A percentile compares a stretch with the other conserved stretches of the same genome.
These are phyloP conservation scores for Pichia pseudocactophila DNA, from an alignment of 805 yeast species.

Conservation along the genomic window DNA sequence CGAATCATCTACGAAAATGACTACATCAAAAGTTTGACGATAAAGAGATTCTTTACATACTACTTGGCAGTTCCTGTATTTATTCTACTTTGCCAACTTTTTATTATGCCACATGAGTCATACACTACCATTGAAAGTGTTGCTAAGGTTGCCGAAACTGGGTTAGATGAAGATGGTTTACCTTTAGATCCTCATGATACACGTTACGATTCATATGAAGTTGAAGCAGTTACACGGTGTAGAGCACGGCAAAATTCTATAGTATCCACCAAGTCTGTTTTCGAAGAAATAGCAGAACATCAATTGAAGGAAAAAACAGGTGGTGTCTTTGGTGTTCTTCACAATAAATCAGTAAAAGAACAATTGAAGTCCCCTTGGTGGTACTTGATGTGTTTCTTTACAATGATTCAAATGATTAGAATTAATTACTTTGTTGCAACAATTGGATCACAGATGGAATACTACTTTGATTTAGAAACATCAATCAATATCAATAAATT, in stretches of 20 bases:
- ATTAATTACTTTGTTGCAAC: conserved; percentile 92
- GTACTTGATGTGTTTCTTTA: conserved; percentile 62
- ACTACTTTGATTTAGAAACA: conserved; percentile 42
- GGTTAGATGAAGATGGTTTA: conserved; percentile 61
- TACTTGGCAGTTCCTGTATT: conserved; percentile 73
- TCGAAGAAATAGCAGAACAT: conserved; percentile 58
- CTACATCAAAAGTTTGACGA: conserved; percentile 30
- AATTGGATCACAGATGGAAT: conserved; percentile 71
- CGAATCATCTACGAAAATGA: conserved; percentile 50
- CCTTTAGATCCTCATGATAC: conserved; percentile 41
- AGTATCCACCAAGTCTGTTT: conserved; percentile 41
- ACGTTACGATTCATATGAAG: conserved; percentile 18
- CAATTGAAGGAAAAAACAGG: conserved; percentile 45
- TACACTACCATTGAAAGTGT: conserved; percentile 64
- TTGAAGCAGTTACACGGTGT: conserved; percentile 11
- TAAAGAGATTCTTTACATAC: conserved; percentile 52
- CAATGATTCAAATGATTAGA: conserved; percentile 83
- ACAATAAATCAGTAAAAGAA: conserved; percentile 37
- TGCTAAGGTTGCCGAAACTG: conserved; percentile 63
- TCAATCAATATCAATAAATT: conserved; percentile 60
- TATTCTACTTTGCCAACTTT: conserved; percentile 61
- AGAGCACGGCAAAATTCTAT: conserved; percentile 32
- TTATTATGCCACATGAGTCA: conserved; percentile 71
- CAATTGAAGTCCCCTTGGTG: conserved; percentile 65
- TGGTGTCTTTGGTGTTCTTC: conserved; percentile 73